Evolutionary conservation across 73 alveolate genomes (phyloP).

Genomic region (Paramecium bursaria): DNA sequence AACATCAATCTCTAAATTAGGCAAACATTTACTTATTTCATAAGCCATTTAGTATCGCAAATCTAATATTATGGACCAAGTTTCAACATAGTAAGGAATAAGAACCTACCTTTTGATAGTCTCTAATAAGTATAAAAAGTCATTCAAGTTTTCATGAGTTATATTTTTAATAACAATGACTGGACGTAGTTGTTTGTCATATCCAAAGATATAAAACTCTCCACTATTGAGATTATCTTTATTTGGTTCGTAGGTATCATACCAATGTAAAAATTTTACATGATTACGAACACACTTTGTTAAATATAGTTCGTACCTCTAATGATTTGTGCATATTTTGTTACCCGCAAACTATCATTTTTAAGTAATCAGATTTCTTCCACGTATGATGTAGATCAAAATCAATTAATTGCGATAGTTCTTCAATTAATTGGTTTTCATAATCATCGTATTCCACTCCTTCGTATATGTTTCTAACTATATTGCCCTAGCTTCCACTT

Average conservation of each 20-base stretch:
- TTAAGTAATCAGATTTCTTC: background rate
- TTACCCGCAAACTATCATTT: constrained; percentile 24
- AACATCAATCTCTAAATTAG: too few relatives aligned
- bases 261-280: background rate
- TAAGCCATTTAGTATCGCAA: too few relatives aligned
- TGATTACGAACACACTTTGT: constrained; percentile 24
- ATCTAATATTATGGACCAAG: constrained; percentile 27
- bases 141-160: too few relatives aligned
- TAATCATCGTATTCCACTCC: constrained; percentile 43
- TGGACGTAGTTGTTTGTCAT: constrained; percentile 23
- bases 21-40: too few relatives aligned
- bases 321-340: constrained; percentile 26
- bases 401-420: background rate
- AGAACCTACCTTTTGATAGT: constrained; percentile 15
- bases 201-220: constrained; percentile 18
- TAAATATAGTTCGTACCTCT: constrained; percentile 12
- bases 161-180: constrained; percentile 13
- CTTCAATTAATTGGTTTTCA: constrained; percentile 4
- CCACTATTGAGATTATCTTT: constrained; percentile 7
- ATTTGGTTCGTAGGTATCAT: background rate
- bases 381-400: background rate
- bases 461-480: constrained; percentile 5
- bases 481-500: constrained; percentile 24
- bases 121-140: constrained; percentile 38
- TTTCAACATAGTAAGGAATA: constrained; percentile 36